A percentile compares a stretch with the other conserved stretches of the same genome.
Conservation (phyloP, 2,329 filamentous ascomycete species). For the Claviceps sorghi region DNA sequence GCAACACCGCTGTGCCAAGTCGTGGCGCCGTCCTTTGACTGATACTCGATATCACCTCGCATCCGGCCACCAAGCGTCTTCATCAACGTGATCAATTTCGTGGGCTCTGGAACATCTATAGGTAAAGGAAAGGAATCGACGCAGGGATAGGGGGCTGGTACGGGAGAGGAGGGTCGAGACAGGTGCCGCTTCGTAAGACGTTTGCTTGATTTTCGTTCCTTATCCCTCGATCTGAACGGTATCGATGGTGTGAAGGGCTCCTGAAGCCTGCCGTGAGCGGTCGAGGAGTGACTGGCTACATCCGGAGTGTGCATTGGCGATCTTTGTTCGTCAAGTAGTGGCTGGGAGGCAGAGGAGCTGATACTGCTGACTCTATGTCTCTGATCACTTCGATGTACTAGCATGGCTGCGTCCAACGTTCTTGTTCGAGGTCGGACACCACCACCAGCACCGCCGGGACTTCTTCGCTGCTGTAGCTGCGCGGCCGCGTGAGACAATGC, state of each 20-base stretch:
- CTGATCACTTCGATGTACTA: slow-evolving; percentile 31
- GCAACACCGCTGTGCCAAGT: slow-evolving; percentile 59
- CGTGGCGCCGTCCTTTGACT: slow-evolving; percentile 38
- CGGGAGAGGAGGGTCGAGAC: slow-evolving; percentile 44
- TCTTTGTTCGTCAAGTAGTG: slow-evolving; percentile 35
- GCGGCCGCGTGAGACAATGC: slow-evolving; percentile 1
- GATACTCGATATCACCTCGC: slow-evolving; percentile 64
- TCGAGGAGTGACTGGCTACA: slow-evolving; percentile 27
- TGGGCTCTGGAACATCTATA: slow-evolving; percentile 51
- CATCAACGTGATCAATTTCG: slow-evolving; percentile 62
- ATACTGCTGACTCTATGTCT: slow-evolving; percentile 58
- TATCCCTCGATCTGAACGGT: slow-evolving; percentile 6
- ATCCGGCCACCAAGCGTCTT: slow-evolving; percentile 63
- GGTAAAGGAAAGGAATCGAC: slow-evolving; percentile 46
- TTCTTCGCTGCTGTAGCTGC: slow-evolving; percentile 15
- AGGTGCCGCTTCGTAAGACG: slow-evolving; percentile 41
- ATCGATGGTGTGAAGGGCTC: slow-evolving; percentile 16
- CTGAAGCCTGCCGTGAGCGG: slow-evolving; percentile 20
- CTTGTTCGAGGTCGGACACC: slow-evolving; percentile 38
- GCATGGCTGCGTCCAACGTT: slow-evolving; percentile 41
- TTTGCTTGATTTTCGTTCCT: slow-evolving; percentile 32
- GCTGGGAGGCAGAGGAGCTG: slow-evolving; percentile 44
- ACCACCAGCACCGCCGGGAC: slow-evolving; percentile 18
- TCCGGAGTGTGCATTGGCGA: slow-evolving; percentile 26
- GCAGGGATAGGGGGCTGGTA: slow-evolving; percentile 37